Percentiles rank a stretch among this genome's conserved stretches.
phyloP scores from a whole-genome alignment of 2,329 filamentous ascomycete species.

The Septoria petroselini region DNA sequence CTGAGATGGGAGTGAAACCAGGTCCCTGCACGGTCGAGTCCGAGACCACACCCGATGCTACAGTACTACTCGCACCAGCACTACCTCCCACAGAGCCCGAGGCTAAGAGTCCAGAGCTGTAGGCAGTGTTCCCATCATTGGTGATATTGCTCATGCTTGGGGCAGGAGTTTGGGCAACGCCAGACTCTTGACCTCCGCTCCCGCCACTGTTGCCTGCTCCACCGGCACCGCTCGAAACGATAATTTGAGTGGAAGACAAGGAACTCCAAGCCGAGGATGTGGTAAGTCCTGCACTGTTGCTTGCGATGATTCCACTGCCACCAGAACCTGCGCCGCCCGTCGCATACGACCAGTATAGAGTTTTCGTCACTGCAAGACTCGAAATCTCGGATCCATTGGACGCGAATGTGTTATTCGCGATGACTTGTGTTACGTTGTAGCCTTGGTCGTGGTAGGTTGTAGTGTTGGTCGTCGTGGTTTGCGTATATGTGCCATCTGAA shows the following conservation, averaged over 20 bases:
- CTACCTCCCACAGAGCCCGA: constrained; percentile 24
- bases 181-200: constrained; percentile 20
- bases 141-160: constrained; percentile 23
- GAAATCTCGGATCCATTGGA: constrained; percentile 27
- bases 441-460: constrained; percentile 22
- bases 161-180: constrained; percentile 16
- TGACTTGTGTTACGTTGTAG: constrained; percentile 28
- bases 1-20: constrained; percentile 16
- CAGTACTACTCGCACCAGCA: constrained; percentile 20
- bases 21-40: constrained; percentile 4
- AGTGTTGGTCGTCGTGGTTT: constrained; percentile 22
- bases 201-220: constrained; percentile 11
- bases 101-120: constrained; percentile 25
- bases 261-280: constrained; percentile 25
- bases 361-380: constrained; percentile 25
- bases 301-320: constrained; percentile 20
- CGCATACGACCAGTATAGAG: constrained; percentile 26
- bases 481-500: constrained; percentile 22
- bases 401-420: constrained; percentile 26
- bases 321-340: constrained; percentile 28
- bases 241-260: constrained; percentile 21
- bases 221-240: constrained; percentile 23
- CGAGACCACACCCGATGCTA: constrained; percentile 17
- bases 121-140: constrained; percentile 26
- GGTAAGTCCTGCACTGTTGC: constrained; percentile 23